A percentile compares a stretch with the other conserved stretches of the same genome.
Evolutionary conservation across 495 filamentous ascomycete species (phyloP).

Genomic region (Rostrohypoxylon terebratum): DNA sequence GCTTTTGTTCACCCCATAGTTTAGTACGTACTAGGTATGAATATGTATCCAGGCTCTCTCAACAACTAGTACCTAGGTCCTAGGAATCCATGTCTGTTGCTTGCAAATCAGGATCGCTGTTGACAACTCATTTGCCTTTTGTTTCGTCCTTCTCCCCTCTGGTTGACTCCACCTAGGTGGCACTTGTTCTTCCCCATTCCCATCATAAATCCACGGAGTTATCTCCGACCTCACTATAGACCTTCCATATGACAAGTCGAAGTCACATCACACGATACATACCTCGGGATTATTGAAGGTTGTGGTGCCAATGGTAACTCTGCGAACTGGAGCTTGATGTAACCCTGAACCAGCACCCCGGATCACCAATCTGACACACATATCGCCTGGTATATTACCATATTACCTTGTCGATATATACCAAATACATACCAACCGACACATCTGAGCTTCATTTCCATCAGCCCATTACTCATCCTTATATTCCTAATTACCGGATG

Average conservation of each 20-base stretch:
- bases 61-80: not conserved
- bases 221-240: not conserved
- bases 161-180: not conserved
- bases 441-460: not conserved
- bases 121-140: not conserved
- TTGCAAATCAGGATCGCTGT: not conserved
- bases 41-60: not conserved
- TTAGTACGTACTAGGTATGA: too few relatives aligned
- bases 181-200: not conserved
- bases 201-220: not conserved
- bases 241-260: not conserved
- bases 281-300: not conserved
- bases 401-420: too few relatives aligned
- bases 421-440: not conserved
- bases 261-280: constrained; percentile 1
- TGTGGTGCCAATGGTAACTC: not conserved
- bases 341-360: not conserved
- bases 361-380: not conserved
- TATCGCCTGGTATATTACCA: not conserved
- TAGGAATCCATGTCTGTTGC: not conserved
- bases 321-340: not conserved
- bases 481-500: not conserved
- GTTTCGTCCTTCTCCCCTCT: not conserved
- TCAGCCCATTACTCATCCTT: not conserved
- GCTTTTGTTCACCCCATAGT: not conserved